phyloP scores from a whole-genome alignment of 2,329 filamentous ascomycete genomes.

The Epichloe uncinata region DNA sequence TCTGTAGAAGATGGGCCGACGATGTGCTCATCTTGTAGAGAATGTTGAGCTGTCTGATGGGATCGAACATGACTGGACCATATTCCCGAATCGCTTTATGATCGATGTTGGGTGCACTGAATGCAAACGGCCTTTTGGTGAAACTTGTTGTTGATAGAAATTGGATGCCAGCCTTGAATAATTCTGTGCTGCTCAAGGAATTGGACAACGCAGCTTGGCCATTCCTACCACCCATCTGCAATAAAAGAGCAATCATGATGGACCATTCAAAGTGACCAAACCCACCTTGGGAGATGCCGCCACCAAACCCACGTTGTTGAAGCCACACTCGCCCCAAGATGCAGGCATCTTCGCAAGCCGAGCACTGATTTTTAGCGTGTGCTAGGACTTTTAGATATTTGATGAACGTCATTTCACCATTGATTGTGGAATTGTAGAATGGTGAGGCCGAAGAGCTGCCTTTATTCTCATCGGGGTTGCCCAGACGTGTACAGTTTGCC shows the following conservation, averaged over 20 bases:
- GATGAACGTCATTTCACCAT: constrained; percentile 61
- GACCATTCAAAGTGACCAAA: constrained; percentile 94
- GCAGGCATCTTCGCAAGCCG: constrained; percentile 70
- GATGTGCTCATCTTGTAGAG: constrained; percentile 82
- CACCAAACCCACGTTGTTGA: constrained; percentile 68
- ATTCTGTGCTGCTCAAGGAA: constrained; percentile 78
- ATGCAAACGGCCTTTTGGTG: constrained; percentile 47
- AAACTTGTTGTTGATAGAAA: constrained; percentile 67
- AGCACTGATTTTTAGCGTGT: constrained; percentile 52
- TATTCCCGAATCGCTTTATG: constrained; percentile 27
- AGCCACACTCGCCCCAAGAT: constrained; percentile 82
- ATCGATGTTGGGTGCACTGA: constrained; percentile 23
- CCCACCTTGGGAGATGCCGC: constrained; percentile 58
- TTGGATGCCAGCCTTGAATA: constrained; percentile 91
- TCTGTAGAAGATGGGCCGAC: constrained; percentile 62
- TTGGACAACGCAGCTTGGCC: constrained; percentile 60
- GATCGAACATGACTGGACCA: constrained; percentile 67
- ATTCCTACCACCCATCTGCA: constrained; percentile 63
- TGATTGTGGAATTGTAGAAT: constrained; percentile 80
- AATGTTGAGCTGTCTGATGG: constrained; percentile 60
- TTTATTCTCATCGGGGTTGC: constrained; percentile 30
- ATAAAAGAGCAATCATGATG: constrained; percentile 61
- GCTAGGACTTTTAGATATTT: constrained; percentile 66
- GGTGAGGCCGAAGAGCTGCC: constrained; percentile 44
- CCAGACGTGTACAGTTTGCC: constrained; percentile 55